Conservation (phyloP, 176 grass and related monocot species). For the Aegilops tauschii region DNA sequence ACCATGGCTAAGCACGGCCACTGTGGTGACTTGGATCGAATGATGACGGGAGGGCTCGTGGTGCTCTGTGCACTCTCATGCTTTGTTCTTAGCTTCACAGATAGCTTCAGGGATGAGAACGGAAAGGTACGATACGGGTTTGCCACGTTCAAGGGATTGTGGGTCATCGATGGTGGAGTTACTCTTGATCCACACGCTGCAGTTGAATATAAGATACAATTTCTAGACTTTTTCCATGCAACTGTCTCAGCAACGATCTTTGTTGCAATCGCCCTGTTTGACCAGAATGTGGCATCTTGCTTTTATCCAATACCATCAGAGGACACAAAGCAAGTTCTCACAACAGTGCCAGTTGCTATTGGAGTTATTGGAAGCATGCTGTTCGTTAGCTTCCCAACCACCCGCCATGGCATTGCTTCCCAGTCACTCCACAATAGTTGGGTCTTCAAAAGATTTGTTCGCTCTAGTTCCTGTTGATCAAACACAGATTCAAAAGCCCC, state of each 20-base stretch:
- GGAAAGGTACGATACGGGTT: constrained; percentile 59
- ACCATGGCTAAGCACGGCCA: constrained; percentile 47
- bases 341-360: constrained; percentile 51
- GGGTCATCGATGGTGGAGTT: constrained; percentile 59
- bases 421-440: constrained; percentile 40
- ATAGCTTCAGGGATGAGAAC: constrained; percentile 63
- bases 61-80: constrained; percentile 57
- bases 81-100: constrained; percentile 68
- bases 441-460: background rate
- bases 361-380: constrained; percentile 63
- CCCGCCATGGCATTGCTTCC: constrained; percentile 61
- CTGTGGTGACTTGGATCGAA: constrained; percentile 32
- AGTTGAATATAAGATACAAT: constrained; percentile 39
- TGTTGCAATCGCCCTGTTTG: constrained; percentile 46
- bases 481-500: background rate
- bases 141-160: constrained; percentile 55
- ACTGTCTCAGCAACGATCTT: constrained; percentile 55
- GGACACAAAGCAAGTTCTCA: constrained; percentile 54
- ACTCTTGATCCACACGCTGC: constrained; percentile 46
- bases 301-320: constrained; percentile 54
- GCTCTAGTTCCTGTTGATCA: constrained; percentile 17
- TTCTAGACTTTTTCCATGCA: constrained; percentile 74
- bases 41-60: constrained; percentile 53
- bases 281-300: constrained; percentile 66
- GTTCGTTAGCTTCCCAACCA: constrained; percentile 77